Evolutionary conservation across 441 rosid species (phyloP).

Genomic region (Croton laevigatus): DNA sequence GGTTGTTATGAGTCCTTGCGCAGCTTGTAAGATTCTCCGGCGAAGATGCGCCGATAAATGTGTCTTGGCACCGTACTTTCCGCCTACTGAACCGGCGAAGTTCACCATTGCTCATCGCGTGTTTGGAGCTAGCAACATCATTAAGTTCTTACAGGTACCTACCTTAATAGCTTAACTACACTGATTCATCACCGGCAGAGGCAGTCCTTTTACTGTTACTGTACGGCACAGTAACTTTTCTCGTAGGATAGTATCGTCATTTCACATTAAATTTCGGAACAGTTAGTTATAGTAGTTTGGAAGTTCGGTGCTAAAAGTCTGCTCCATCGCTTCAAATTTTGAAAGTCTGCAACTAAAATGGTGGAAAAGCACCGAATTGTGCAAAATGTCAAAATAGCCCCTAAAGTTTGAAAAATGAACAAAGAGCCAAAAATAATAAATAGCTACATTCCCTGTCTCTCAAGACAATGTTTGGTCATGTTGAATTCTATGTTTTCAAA

Average conservation of each 20-base stretch:
- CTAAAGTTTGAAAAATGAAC: constrained; percentile 2
- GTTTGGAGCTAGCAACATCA: constrained; percentile 70
- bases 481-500: constrained; percentile 7
- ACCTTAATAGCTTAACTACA: neutral
- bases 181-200: constrained; percentile 10
- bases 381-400: constrained; percentile 13
- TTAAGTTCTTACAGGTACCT: constrained; percentile 65
- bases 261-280: neutral
- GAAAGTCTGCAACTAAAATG: constrained; percentile 2
- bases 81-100: constrained; percentile 61
- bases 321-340: neutral
- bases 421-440: neutral
- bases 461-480: neutral
- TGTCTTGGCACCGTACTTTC: constrained; percentile 65
- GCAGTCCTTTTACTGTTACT: neutral
- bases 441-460: neutral
- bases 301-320: neutral
- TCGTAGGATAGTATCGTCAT: neutral
- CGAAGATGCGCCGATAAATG: constrained; percentile 65
- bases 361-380: neutral
- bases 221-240: too few species aligned
- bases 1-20: constrained; percentile 59
- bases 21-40: constrained; percentile 73
- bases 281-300: neutral
- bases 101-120: constrained; percentile 75